A percentile compares a stretch with the other conserved stretches of the same genome.
phyloP scores from a whole-genome alignment of 1,284 basidiomycete species.

The Afroboletus lepidellus region DNA sequence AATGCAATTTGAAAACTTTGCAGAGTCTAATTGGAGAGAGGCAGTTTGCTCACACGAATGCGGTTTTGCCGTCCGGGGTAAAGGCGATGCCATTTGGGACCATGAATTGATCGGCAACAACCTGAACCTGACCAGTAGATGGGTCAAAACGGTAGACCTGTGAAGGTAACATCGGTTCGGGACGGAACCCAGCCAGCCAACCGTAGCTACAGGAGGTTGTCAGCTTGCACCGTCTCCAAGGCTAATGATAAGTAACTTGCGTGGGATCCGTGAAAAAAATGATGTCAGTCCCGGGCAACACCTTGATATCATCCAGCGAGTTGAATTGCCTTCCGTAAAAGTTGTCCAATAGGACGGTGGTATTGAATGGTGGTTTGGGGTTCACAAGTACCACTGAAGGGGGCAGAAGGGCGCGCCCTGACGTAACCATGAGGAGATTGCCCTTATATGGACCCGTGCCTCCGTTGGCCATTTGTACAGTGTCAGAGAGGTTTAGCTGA shows the following conservation, averaged over 20 bases:
- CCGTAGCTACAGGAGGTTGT: slow-evolving; percentile 49
- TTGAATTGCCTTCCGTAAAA: slow-evolving; percentile 79
- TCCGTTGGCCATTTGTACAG: slow-evolving; percentile 67
- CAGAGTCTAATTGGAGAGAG: slow-evolving; percentile 4
- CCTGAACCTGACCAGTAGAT: slow-evolving; percentile 57
- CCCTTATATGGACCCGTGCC: no score
- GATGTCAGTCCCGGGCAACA: no score
- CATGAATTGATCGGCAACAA: slow-evolving; percentile 69
- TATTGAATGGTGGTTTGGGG: slow-evolving; percentile 58
- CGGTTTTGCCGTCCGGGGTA: slow-evolving; percentile 59
- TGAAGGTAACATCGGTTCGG: slow-evolving; percentile 59
- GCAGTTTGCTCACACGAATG: slow-evolving; percentile 58
- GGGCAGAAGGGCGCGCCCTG: slow-evolving; percentile 63
- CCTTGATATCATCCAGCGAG: slow-evolving; percentile 67
- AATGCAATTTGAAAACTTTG: neutral
- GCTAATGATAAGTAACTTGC: no score
- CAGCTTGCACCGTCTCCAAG: slow-evolving; percentile 21
- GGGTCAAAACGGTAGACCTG: slow-evolving; percentile 77
- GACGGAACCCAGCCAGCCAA: slow-evolving; percentile 63
- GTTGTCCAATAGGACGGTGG: slow-evolving; percentile 66
- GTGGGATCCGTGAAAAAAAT: slow-evolving; percentile 73
- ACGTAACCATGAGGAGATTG: slow-evolving; percentile 62
- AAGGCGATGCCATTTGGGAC: slow-evolving; percentile 70
- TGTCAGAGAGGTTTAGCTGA: slow-evolving; percentile 49
- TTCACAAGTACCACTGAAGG: slow-evolving; percentile 67